Conservation (phyloP, 176 grass and related monocot species). For the Luzula sylvatica region DNA sequence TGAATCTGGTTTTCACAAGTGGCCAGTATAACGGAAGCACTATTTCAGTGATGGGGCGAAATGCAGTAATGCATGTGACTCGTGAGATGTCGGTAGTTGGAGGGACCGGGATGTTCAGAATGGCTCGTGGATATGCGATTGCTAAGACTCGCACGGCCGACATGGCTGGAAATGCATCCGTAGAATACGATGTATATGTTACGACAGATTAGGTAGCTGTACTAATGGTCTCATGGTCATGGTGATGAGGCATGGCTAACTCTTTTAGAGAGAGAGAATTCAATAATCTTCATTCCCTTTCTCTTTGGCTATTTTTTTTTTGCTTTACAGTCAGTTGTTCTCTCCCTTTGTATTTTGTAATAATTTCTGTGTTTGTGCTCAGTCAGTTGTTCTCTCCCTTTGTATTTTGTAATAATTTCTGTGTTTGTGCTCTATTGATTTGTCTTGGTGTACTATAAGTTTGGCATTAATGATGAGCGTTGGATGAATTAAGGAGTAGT, state of each 20-base stretch:
- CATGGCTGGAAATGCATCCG: slow-evolving; percentile 34
- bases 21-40: slow-evolving; percentile 51
- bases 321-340: too few species aligned
- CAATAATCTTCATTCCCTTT: too few species aligned
- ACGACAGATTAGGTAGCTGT: slow-evolving; percentile 3
- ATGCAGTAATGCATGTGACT: slow-evolving; percentile 32
- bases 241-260: too few species aligned
- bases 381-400: too few species aligned
- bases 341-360: slow-evolving; percentile 10
- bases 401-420: slow-evolving; percentile 9
- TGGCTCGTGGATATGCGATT: slow-evolving; percentile 46
- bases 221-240: too few species aligned
- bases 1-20: slow-evolving; percentile 52
- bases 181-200: slow-evolving; percentile 70
- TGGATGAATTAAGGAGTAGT: too few species aligned
- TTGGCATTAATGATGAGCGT: too few species aligned
- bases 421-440: too few species aligned
- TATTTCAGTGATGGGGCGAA: slow-evolving; percentile 47
- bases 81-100: slow-evolving; percentile 57
- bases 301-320: neutral
- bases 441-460: too few species aligned
- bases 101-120: slow-evolving; percentile 50
- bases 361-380: too few species aligned
- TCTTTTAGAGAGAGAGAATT: too few species aligned
- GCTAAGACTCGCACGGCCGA: slow-evolving; percentile 36